These are phyloP conservation scores for Nephelium lappaceum DNA, from an alignment of 345 rosid genomes.

Conservation along the genomic window DNA sequence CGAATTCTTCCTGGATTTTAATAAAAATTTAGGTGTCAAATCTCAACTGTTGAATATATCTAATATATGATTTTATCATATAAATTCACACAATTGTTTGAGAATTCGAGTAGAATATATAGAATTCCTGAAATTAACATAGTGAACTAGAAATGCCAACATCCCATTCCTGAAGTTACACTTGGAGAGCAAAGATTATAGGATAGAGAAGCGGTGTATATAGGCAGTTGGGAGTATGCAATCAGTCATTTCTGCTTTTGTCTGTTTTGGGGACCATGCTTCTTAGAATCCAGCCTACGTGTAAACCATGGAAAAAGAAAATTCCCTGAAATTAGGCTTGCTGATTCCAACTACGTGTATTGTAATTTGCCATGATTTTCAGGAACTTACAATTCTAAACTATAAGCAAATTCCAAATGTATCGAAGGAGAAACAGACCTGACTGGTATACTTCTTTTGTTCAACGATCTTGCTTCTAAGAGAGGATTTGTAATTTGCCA, in stretches of 20 bases:
- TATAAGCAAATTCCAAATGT: neutral
- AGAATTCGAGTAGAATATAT: no score
- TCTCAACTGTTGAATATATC: neutral
- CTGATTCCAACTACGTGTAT: neutral
- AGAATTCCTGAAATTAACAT: neutral
- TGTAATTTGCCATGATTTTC: constrained; percentile 12
- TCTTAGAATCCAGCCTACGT: neutral
- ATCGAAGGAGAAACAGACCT: no score
- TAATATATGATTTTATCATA: no score
- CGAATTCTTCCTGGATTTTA: no score
- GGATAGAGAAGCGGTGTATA: constrained; percentile 1
- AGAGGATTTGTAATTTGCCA: neutral
- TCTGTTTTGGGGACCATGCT: constrained; percentile 11
- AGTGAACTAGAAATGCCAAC: constrained; percentile 21
- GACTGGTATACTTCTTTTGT: no score
- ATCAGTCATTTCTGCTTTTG: constrained; percentile 28
- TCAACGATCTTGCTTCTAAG: no score
- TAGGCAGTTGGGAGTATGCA: constrained; percentile 37
- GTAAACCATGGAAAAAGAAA: constrained; percentile 6
- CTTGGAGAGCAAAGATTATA: constrained; percentile 14
- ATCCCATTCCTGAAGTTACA: constrained; percentile 21
- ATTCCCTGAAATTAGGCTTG: neutral
- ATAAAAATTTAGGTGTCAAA: neutral
- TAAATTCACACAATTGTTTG: no score
- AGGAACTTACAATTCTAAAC: neutral